phyloP scores from a whole-genome alignment of 179 eudicot species.

The Silene noctiflora region DNA sequence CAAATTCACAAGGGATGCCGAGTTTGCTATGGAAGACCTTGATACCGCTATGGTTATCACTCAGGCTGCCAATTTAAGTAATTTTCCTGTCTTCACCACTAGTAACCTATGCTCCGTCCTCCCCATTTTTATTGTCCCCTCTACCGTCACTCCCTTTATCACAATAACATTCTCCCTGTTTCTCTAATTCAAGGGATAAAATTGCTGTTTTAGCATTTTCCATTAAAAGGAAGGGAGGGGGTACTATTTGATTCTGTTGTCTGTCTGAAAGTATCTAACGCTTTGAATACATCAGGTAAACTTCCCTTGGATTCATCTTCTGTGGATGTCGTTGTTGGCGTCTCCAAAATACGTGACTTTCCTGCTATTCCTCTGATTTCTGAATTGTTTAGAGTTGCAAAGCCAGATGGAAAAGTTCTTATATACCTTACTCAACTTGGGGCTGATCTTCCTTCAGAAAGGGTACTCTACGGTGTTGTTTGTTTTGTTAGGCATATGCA shows the following conservation, averaged over 20 bases:
- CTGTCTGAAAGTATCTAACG: not conserved
- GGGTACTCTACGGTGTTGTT: slow-evolving; percentile 18
- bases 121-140: no score
- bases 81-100: slow-evolving; percentile 10
- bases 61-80: slow-evolving; percentile 54
- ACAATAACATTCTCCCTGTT: no score
- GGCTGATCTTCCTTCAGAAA: slow-evolving; percentile 29
- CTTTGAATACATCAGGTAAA: slow-evolving; percentile 37
- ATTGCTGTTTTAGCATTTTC: no score
- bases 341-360: slow-evolving; percentile 50
- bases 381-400: slow-evolving; percentile 57
- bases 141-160: no score
- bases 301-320: slow-evolving; percentile 60
- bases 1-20: slow-evolving; percentile 34
- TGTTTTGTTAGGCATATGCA: not conserved
- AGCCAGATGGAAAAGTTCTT: slow-evolving; percentile 72
- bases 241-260: no score
- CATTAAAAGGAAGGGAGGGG: no score
- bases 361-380: slow-evolving; percentile 47
- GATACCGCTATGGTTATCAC: slow-evolving; percentile 51
- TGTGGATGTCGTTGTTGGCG: slow-evolving; percentile 45
- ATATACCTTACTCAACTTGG: slow-evolving; percentile 38
- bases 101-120: no score
- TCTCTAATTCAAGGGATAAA: no score
- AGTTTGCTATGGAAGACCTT: slow-evolving; percentile 30